A percentile compares a stretch with the other conserved stretches of the same genome.
Conservation (phyloP, 805 yeast species). For the Kurtzmaniella fragi region DNA sequence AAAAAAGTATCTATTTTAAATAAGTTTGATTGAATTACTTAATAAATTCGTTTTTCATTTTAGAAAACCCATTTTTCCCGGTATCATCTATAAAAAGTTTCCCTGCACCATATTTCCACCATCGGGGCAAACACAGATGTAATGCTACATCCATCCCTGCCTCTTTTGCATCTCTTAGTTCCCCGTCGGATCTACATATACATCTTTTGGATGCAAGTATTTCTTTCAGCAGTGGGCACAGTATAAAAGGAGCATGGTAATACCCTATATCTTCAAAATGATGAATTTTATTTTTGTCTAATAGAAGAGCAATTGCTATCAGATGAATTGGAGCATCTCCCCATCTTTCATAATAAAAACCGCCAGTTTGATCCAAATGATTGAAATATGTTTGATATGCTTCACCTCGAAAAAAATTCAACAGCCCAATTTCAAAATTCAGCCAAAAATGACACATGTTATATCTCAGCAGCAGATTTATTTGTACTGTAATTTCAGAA, state of each 20-base stretch:
- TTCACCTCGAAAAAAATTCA: conserved; percentile 45
- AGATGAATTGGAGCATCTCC: conserved; percentile 51
- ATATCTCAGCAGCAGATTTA: conserved; percentile 32
- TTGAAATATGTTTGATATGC: conserved; percentile 43
- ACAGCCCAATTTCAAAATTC: conserved; percentile 53
- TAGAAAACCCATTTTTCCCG: conserved; percentile 9
- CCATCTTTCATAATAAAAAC: conserved; percentile 58
- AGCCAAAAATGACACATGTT: conserved; percentile 65
- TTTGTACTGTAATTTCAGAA: conserved; percentile 14
- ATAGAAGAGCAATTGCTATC: conserved; percentile 28
- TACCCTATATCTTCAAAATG: conserved; percentile 44
- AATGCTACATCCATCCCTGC: conserved; percentile 42
- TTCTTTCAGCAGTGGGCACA: conserved; percentile 35
- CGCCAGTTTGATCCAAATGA: conserved; percentile 43
- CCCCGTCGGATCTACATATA: conserved; percentile 22
- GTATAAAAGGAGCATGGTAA: conserved; percentile 37
- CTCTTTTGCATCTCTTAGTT: conserved; percentile 4
- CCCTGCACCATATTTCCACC: conserved; percentile 74
- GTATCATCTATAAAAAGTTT: conserved; percentile 49
- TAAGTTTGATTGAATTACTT: not conserved
- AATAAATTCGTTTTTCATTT: not conserved
- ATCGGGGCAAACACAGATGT: conserved; percentile 62
- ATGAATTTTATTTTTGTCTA: conserved; percentile 33
- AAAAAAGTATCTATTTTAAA: not conserved
- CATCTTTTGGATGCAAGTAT: conserved; percentile 32